phyloP scores from a whole-genome alignment of 768 basidiomycete genomes.

The Suillus paluster region DNA sequence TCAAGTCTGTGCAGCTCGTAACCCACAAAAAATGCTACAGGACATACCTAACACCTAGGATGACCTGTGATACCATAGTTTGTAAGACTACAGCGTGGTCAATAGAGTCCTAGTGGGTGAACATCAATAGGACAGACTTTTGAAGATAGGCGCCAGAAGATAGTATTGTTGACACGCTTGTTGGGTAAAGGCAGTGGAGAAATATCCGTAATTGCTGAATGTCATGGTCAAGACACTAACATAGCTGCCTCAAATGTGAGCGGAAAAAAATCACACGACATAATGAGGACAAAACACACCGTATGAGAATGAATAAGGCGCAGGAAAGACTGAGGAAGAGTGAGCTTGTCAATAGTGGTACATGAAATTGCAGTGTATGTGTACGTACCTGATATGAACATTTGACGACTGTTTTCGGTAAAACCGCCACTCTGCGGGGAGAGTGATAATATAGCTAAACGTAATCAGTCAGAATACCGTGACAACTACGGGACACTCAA shows the following conservation, averaged over 20 bases:
- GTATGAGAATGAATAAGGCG: conserved; percentile 38
- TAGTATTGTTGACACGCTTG: conserved; percentile 52
- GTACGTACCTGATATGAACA: conserved; percentile 31
- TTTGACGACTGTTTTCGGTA: conserved; percentile 33
- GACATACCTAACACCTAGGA: conserved; percentile 62
- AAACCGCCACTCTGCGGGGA: conserved; percentile 38
- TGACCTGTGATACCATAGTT: conserved; percentile 65
- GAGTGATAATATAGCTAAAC: conserved; percentile 35
- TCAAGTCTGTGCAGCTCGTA: neutral
- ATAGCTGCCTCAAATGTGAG: conserved; percentile 23
- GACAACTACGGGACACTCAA: neutral
- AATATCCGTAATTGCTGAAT: conserved; percentile 63
- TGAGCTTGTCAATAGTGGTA: neutral
- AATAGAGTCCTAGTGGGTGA: neutral
- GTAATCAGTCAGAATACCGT: neutral
- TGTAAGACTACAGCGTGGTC: conserved; percentile 51
- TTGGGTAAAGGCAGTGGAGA: conserved; percentile 52
- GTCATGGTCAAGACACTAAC: conserved; percentile 51
- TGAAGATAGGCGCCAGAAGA: conserved; percentile 59
- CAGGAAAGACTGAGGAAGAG: conserved; percentile 30
- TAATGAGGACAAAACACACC: conserved; percentile 16
- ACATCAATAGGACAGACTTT: conserved; percentile 45
- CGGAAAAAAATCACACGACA: no score
- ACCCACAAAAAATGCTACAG: neutral
- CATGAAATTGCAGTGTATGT: neutral